Evolutionary conservation across 352 stramenopile genomes (phyloP), one percentile per base, ranked within the genome.

Genomic region (Phytopythium helicoides): DNA sequence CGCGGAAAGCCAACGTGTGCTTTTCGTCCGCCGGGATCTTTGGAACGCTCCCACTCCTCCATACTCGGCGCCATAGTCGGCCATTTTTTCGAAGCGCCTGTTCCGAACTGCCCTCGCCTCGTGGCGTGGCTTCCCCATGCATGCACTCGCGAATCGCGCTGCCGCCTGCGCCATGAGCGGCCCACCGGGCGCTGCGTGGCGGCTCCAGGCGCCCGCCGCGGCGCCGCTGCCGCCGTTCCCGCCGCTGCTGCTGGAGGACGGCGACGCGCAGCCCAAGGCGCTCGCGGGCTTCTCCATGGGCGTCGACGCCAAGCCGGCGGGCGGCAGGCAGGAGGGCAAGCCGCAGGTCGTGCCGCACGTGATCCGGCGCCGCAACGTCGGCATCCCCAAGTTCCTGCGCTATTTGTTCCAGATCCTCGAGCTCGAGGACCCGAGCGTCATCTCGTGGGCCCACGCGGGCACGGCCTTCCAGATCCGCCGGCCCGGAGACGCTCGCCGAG

Each of bases 351-450:
- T 52, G 21, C 39, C 48, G 26, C 64, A 71, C 28, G 58, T 70
- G 37, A 74, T 82, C 42, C 66, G 72, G 42, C 67, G 72, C 14
- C 74, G 74, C n/a, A 88, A 86, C 34, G 77, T 86, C 19, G 74
- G 74, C 3, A 71, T 88, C 6, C 78, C 78, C 25, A 89, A 89
- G 56, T 89, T 89, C 35, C 55, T 89, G 18, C 58, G 78, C 0
- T 89, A 82, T 52, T 52, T 89, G 36, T 89, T 77, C 47, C 71
- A 89, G 55, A 89, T 89, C 16, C 61, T 89, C n/a, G 73, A 87
- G 48, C 52, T 68, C 11, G 79, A 89, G 52, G 74, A 86, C 52
- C 58, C 62, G 11, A 52, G 40, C 3, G 68, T 89, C 48, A 87
- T 89, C 35, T 48, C 66, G 10, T 89, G 79, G 79, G 83, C 79